Evolutionary conservation across 805 yeast genomes (phyloP).

Genomic region (Debaryomyces castellii): DNA sequence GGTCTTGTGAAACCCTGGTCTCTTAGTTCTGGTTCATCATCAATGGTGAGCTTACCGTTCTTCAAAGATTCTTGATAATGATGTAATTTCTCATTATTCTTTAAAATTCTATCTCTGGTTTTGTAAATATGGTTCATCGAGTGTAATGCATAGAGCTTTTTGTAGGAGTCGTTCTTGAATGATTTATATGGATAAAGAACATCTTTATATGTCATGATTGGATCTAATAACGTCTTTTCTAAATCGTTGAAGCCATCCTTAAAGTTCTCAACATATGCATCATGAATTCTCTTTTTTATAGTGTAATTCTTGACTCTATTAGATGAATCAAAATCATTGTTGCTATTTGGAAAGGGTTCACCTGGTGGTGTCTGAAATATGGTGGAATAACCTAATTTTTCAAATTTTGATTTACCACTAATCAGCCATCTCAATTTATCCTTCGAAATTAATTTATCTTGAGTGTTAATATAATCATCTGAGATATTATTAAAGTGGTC

Average conservation of each 20-base stretch:
- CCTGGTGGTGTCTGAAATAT: constrained; percentile 36
- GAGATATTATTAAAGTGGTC: constrained; percentile 63
- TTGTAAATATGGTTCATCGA: constrained; percentile 79
- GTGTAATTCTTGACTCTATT: constrained; percentile 16
- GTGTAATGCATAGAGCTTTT: constrained; percentile 68
- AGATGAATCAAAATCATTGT: no score
- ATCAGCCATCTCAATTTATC: constrained; percentile 28
- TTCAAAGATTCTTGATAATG: constrained; percentile 40
- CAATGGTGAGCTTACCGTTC: constrained; percentile 27
- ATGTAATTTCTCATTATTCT: constrained; percentile 63
- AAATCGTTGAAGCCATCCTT: constrained; percentile 20
- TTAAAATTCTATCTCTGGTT: constrained; percentile 81
- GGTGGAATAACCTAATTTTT: constrained; percentile 24
- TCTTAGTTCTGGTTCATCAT: constrained; percentile 59
- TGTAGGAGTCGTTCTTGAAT: constrained; percentile 52
- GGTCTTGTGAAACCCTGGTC: constrained; percentile 98
- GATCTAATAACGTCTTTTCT: constrained; percentile 56
- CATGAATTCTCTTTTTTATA: constrained; percentile 29
- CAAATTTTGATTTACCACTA: constrained; percentile 14
- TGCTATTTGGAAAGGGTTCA: constrained; percentile 11
- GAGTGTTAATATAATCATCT: constrained; percentile 31
- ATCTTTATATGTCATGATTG: constrained; percentile 74
- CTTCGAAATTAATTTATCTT: constrained; percentile 17
- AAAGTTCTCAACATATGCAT: constrained; percentile 16
- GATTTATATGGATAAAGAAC: constrained; percentile 57